These are phyloP conservation scores for Paraconiothyrium brasiliense DNA, from an alignment of 2,329 filamentous ascomycete species.

Conservation along the genomic window DNA sequence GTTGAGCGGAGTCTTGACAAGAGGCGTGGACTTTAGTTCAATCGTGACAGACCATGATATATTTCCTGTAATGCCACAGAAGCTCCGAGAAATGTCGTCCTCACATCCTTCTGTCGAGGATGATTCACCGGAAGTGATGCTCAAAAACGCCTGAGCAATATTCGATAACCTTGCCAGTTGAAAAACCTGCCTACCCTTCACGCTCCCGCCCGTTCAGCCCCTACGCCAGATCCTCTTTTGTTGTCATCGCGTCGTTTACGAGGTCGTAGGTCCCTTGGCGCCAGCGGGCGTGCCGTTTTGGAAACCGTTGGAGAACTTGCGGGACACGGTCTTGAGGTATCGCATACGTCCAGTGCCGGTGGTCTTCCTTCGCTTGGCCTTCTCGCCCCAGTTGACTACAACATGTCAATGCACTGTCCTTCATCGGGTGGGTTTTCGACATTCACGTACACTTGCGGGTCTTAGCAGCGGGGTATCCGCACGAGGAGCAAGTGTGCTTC, in stretches of 20 bases:
- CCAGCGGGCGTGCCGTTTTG: slow-evolving; percentile 87
- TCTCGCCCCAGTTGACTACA: slow-evolving; percentile 99
- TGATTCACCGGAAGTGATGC: slow-evolving; percentile 43
- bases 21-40: slow-evolving; percentile 32
- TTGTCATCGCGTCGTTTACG: slow-evolving; percentile 34
- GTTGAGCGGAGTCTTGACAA: background rate
- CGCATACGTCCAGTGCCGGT: slow-evolving; percentile 96
- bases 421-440: slow-evolving; percentile 16
- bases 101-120: slow-evolving; percentile 43
- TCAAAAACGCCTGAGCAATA: slow-evolving; percentile 50
- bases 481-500: slow-evolving; percentile 96
- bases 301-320: slow-evolving; percentile 98
- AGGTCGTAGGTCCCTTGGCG: slow-evolving; percentile 69
- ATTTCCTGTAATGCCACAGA: slow-evolving; percentile 50
- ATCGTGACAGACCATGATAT: slow-evolving; percentile 52
- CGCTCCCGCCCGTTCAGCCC: slow-evolving; percentile 39
- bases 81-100: slow-evolving; percentile 40
- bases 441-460: slow-evolving; percentile 94
- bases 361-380: slow-evolving; percentile 99
- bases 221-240: slow-evolving; percentile 32
- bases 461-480: slow-evolving; percentile 98
- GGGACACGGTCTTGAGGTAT: slow-evolving; percentile 90
- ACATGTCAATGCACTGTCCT: slow-evolving; percentile 35
- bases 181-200: slow-evolving; percentile 44
- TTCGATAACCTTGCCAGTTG: slow-evolving; percentile 35